These are phyloP conservation scores for Ganoderma sinense DNA, from an alignment of 1,284 basidiomycete genomes.

Conservation along the genomic window DNA sequence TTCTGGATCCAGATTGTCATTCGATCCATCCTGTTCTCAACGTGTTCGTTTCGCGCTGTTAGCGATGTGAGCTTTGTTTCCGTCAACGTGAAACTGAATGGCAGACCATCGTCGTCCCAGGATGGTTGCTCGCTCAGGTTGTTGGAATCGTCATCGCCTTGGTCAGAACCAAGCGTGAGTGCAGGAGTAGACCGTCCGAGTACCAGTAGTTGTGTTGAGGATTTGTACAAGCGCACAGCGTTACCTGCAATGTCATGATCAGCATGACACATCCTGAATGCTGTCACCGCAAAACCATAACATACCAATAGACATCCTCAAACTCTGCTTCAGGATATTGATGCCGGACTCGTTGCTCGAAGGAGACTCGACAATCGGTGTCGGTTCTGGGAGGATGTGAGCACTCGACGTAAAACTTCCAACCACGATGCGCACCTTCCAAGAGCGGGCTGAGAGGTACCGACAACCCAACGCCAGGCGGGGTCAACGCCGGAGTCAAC, in stretches of 20 bases:
- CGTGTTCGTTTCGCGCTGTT: constrained; percentile 25
- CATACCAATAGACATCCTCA: constrained; percentile 76
- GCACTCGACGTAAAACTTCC: too few relatives aligned
- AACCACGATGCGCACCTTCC: constrained; percentile 32
- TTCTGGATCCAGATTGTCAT: constrained; percentile 81
- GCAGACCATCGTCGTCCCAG: constrained; percentile 54
- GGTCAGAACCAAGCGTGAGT: constrained; percentile 27
- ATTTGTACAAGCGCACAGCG: constrained; percentile 62
- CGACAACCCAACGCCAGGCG: constrained; percentile 26
- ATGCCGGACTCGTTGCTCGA: constrained; percentile 41
- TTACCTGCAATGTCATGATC: constrained; percentile 49
- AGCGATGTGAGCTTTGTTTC: constrained; percentile 35
- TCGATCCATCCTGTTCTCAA: constrained; percentile 65
- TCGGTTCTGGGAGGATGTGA: constrained; percentile 29
- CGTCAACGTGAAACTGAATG: constrained; percentile 47
- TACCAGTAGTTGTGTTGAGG: constrained; percentile 49
- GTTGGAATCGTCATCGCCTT: constrained; percentile 32
- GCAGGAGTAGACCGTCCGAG: constrained; percentile 34
- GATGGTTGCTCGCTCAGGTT: constrained; percentile 48
- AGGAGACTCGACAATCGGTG: constrained; percentile 27
- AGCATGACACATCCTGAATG: not conserved
- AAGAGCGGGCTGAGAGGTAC: constrained; percentile 39
- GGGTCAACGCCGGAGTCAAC: constrained; percentile 23
- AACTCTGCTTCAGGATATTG: constrained; percentile 63
- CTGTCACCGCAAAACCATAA: constrained; percentile 5